Base-by-base conservation (phyloP, 2,329 filamentous ascomycete species). In the Alternaria longipes region DNA sequence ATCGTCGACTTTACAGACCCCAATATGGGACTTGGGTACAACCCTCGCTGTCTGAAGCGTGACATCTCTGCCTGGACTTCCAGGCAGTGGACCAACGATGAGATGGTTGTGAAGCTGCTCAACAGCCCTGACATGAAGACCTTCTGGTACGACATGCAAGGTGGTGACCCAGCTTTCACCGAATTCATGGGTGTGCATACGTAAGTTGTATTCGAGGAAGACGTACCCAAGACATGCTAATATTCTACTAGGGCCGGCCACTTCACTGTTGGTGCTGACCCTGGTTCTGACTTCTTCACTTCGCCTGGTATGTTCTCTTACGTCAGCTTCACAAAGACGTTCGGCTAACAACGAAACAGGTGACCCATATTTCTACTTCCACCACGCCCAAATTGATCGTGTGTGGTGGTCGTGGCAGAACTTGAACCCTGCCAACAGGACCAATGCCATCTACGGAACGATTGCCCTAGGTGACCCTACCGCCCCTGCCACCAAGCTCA, bases 401-500 rank as follows among this genome's bases (percentile, higher is more conserved):
- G 69, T 79, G 1, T 85, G 79, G 78, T 83, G 81, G 81, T 82
- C 81, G 38, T 85, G 83, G 83, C 82, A 85, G 69, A 82, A 81
- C 58, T 65, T 81, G 49, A 74, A 82, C 57, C 73, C 74, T 36
- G 63, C 71, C 32, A 66, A 73, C 26, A 77, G 82, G 12, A 76
- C 77, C 46, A 72, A 75, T 42, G 73, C 71, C 30, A 80, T 84
- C 59, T 71, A 73, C 41, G 75, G 73, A 26, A 83, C 82, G 3
- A 83, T 79, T n/a, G 74, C 71, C 8, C 82, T 83, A 2, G 77
- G 80, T 20, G 73, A 81, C 40, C 81, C 82, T 3, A 74, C 80
- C 2, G 81, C 80, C 16, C 65, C 79, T 3, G 80, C 81, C 50
- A 79, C 81, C 32, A 83, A 81, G n/a, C 74, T 85, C n/a, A 75